A percentile compares a stretch with the other conserved stretches of the same genome.
Evolutionary conservation across 139 green algal genomes (phyloP).

Genomic region (Picochlorum sp.): DNA sequence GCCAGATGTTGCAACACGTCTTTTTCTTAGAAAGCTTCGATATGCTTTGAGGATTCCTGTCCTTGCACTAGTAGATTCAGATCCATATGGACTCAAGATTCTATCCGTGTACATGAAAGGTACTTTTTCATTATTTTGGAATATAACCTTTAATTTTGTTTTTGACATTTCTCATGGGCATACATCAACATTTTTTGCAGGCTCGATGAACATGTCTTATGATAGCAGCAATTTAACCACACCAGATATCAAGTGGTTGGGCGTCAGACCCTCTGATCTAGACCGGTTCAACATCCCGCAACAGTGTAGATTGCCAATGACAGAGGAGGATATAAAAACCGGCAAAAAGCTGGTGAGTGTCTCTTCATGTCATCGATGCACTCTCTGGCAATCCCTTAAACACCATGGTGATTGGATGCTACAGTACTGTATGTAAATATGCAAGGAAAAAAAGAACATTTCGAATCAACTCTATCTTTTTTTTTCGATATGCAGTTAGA

Average conservation of each 20-base stretch:
- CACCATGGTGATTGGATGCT: too few species aligned
- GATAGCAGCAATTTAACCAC: constrained; percentile 87
- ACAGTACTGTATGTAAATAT: neutral
- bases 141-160: constrained; percentile 11
- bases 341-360: constrained; percentile 65
- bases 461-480: constrained; percentile 36
- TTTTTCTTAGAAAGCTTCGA: constrained; percentile 85
- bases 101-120: constrained; percentile 89
- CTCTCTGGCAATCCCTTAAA: too few species aligned
- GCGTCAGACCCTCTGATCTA: constrained; percentile 78
- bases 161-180: neutral
- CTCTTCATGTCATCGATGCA: too few species aligned
- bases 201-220: constrained; percentile 83
- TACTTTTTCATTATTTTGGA: too few species aligned
- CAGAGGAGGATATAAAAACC: constrained; percentile 78
- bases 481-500: too few species aligned
- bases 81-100: constrained; percentile 96
- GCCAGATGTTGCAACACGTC: constrained; percentile 86
- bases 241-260: constrained; percentile 84
- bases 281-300: constrained; percentile 85
- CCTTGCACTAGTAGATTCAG: constrained; percentile 84
- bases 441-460: neutral
- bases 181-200: too few species aligned
- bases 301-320: constrained; percentile 91
- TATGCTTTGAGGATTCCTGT: constrained; percentile 80